These are phyloP conservation scores for Ettlia oleoabundans DNA, from an alignment of 139 green algal genomes.

Conservation along the genomic window DNA sequence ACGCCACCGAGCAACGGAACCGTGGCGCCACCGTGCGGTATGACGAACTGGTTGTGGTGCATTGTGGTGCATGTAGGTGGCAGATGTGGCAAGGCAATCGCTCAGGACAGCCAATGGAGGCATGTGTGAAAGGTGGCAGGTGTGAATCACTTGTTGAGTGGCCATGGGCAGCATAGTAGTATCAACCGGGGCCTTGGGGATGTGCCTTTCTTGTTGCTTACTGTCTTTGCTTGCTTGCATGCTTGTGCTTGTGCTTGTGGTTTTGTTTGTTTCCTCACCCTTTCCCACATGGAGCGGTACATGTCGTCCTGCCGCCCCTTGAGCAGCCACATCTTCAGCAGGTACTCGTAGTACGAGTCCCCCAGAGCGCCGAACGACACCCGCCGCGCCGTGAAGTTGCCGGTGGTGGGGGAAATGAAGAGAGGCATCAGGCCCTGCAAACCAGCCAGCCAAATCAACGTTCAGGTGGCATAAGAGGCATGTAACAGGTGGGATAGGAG, in stretches of 20 bases:
- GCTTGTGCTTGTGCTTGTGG: background rate
- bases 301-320: slow-evolving; percentile 46
- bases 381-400: slow-evolving; percentile 38
- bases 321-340: slow-evolving; percentile 65
- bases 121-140: no score
- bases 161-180: no score
- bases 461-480: background rate
- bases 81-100: no score
- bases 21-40: no score
- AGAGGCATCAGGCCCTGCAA: slow-evolving; percentile 63
- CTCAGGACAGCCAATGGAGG: no score
- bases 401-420: slow-evolving; percentile 56
- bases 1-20: no score
- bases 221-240: background rate
- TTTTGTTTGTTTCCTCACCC: background rate
- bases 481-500: background rate
- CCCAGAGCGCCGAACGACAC: slow-evolving; percentile 69
- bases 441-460: no score
- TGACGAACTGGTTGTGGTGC: no score
- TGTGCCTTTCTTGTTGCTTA: background rate
- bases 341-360: slow-evolving; percentile 86
- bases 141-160: no score
- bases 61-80: no score
- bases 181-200: no score
- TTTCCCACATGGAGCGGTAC: slow-evolving; percentile 56